A percentile compares a stretch with the other conserved stretches of the same genome.
These are phyloP conservation scores for Lonicera japonica DNA, from an alignment of 129 eudicot species.

Conservation along the genomic window DNA sequence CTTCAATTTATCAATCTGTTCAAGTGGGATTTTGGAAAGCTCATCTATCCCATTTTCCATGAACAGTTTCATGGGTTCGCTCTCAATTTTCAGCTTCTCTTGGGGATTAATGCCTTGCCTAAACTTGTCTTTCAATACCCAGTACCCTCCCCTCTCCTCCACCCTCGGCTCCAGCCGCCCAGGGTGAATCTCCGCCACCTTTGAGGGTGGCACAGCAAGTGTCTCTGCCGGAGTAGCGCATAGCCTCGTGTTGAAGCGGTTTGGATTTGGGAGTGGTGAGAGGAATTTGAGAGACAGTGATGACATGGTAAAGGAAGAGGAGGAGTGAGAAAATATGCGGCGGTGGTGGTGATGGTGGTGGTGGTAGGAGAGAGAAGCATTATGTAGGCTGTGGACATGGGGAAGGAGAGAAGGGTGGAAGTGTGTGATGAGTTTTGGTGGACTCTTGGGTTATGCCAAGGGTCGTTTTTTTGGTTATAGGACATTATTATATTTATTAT, in stretches of 20 bases:
- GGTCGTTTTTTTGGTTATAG: constrained; percentile 26
- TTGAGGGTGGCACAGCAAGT: constrained; percentile 33
- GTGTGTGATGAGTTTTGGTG: neutral
- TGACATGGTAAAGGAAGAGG: constrained; percentile 43
- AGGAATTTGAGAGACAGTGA: constrained; percentile 52
- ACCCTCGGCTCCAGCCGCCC: constrained; percentile 85
- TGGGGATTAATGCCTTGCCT: constrained; percentile 82
- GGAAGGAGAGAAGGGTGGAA: constrained; percentile 26
- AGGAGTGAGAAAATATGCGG: neutral
- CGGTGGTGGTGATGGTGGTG: constrained; percentile 19
- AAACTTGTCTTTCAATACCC: constrained; percentile 79
- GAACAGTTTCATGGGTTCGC: constrained; percentile 84
- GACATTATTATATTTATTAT: no score
- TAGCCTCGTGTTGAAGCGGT: constrained; percentile 25
- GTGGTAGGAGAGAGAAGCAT: constrained; percentile 17
- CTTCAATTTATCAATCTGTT: constrained; percentile 63
- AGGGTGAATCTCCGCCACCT: constrained; percentile 21
- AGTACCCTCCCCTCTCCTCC: constrained; percentile 66
- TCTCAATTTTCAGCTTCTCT: constrained; percentile 77
- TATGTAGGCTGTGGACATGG: constrained; percentile 29
- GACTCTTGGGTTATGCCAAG: constrained; percentile 51
- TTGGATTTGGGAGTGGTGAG: constrained; percentile 35
- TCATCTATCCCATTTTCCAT: constrained; percentile 81
- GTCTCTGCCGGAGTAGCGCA: constrained; percentile 44
- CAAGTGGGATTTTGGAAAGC: constrained; percentile 60